Evolutionary conservation across 2,329 filamentous ascomycete species (phyloP), one percentile per base, ranked within the genome.

Genomic region (Fonsecaea monophora): DNA sequence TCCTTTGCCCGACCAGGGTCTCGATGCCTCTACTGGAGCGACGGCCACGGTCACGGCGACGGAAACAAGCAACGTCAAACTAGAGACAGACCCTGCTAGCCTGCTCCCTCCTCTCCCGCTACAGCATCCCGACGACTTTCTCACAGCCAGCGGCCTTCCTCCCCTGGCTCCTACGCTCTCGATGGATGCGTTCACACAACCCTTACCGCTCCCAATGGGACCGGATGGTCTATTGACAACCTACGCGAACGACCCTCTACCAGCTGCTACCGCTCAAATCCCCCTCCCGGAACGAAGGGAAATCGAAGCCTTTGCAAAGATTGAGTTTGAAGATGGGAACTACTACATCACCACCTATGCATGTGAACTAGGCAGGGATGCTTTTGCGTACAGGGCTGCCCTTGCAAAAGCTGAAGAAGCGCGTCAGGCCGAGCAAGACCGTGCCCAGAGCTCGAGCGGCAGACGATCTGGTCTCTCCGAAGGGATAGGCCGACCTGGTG

Each of bases 301-400:
- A 59, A 84, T 87, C 67, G 82, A 85, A 70, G 87, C 86, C 38
- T 89, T 86, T 76, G 87, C 87, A 48, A 87, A 88, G 74, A 80
- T 90, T 55, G 84, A 86, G 72, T 89, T 90, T 74, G 82, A 85
- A 60, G 87, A 90, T 77, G 87, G 87, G 61, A 86, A 87, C 73
- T 89, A 87, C 74, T 89, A 88, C 74, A 85, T 89, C 78, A 87
- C 85, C 69, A 89, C 86, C 5, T 86, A 86, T 72, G 84, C 85
- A 35, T 85, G 89, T 64, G 83, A 87, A 59, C 79, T 90, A n/a
- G 87, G 86, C 50, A 84, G 87, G 74, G 87, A 89, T 76, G 81
- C 86, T 56, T 80, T 82, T 67, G 83, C 83, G 6, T 81, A 81
- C 32, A 78, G 81, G 55, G 79, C 80, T 13, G 82, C 82, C 35